These are phyloP conservation scores for Pneumocystis murina DNA, from an alignment of 1,139 yeast genomes.

Conservation along the genomic window DNA sequence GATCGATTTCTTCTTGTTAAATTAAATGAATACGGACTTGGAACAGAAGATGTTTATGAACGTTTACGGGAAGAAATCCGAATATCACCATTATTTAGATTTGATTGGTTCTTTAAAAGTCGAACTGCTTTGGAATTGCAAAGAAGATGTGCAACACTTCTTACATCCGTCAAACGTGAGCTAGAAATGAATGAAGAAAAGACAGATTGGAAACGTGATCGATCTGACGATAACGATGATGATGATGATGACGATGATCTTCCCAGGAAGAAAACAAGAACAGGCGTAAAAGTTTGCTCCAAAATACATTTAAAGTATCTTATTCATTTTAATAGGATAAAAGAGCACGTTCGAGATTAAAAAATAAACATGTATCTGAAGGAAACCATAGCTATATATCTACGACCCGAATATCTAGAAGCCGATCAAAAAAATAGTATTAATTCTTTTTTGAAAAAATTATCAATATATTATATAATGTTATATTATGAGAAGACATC, in stretches of 20 bases:
- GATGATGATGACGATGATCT: constrained; percentile 14
- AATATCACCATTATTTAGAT: constrained; percentile 58
- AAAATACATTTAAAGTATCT: not conserved
- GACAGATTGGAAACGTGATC: constrained; percentile 26
- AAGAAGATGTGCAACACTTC: constrained; percentile 64
- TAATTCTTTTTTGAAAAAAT: not conserved
- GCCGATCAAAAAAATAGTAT: not conserved
- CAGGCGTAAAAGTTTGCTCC: not conserved
- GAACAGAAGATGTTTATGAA: constrained; percentile 56
- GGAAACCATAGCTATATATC: not conserved
- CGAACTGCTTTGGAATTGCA: constrained; percentile 74
- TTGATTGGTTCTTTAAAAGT: constrained; percentile 80
- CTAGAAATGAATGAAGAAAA: constrained; percentile 38
- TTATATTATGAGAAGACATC: not conserved
- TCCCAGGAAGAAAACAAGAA: constrained; percentile 1
- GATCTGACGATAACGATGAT: constrained; percentile 10
- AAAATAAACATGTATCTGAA: not conserved
- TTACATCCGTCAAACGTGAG: constrained; percentile 68
- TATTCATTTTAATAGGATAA: not conserved
- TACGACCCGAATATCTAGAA: not conserved
- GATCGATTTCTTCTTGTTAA: constrained; percentile 67
- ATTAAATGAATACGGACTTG: constrained; percentile 63
- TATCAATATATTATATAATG: not conserved
- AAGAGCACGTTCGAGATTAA: not conserved
- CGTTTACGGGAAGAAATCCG: constrained; percentile 61